These are phyloP conservation scores for Chlorokybus atmophyticus DNA, from an alignment of 139 green algal genomes.

Conservation along the genomic window DNA sequence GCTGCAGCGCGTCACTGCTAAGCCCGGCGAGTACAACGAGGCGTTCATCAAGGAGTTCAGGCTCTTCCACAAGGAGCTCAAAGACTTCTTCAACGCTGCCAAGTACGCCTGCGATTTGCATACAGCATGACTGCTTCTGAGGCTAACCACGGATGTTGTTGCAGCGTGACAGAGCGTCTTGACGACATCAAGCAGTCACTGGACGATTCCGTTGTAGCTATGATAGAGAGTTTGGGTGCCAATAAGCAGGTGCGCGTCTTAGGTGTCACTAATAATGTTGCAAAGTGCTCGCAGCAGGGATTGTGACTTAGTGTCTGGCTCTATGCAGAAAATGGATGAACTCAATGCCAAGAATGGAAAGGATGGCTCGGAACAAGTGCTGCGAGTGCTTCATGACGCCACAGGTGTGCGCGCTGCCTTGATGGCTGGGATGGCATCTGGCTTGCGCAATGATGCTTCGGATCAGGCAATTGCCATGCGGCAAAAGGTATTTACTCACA, in stretches of 20 bases:
- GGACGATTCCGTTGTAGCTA: constrained; percentile 1
- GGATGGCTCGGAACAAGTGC: constrained; percentile 1
- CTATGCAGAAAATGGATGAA: not conserved
- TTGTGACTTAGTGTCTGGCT: not conserved
- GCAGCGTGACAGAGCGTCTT: constrained; percentile 23
- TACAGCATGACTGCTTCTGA: no score
- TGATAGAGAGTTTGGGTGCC: constrained; percentile 9
- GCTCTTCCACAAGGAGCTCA: constrained; percentile 77
- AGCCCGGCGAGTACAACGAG: constrained; percentile 44
- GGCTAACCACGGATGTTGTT: no score
- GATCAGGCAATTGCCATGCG: constrained; percentile 65
- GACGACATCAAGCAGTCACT: constrained; percentile 15
- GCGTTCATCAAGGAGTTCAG: constrained; percentile 80
- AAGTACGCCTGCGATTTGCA: no score
- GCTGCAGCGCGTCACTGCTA: constrained; percentile 48
- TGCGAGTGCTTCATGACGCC: constrained; percentile 15
- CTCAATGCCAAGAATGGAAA: not conserved
- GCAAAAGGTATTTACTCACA: no score
- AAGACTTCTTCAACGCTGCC: constrained; percentile 91
- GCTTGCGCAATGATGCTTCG: constrained; percentile 83
- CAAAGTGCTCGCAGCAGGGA: not conserved
- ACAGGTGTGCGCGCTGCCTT: constrained; percentile 21
- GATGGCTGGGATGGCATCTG: constrained; percentile 21
- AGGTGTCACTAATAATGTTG: no score
- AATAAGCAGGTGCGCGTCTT: constrained; percentile 20